These are phyloP conservation scores for Pythium angustatum DNA, from an alignment of 352 stramenopile genomes.

Conservation along the genomic window DNA sequence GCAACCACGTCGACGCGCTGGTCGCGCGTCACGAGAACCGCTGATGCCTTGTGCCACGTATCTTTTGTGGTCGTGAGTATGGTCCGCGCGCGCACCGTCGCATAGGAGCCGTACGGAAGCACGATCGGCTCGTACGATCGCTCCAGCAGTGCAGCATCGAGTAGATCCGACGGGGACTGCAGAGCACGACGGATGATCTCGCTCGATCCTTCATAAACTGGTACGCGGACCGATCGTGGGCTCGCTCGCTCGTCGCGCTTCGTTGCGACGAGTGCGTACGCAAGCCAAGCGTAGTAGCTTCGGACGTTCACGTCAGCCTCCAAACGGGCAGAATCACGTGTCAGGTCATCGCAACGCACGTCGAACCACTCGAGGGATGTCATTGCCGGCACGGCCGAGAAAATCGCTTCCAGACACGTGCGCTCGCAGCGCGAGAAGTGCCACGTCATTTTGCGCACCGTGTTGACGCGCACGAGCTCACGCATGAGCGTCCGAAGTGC, in stretches of 20 bases:
- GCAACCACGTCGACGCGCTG: slow-evolving; percentile 3
- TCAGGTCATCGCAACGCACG: slow-evolving; percentile 2
- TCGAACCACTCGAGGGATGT: background rate
- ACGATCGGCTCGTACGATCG: background rate
- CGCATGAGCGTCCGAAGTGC: background rate
- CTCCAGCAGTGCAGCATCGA: background rate
- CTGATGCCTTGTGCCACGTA: background rate
- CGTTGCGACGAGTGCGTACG: background rate
- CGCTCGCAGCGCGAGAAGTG: background rate
- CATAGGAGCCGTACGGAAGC: background rate
- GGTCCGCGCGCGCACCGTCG: background rate
- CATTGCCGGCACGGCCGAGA: slow-evolving; percentile 2
- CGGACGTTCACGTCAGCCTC: background rate
- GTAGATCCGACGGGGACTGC: background rate
- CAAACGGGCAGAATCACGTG: no score
- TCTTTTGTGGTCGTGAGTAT: background rate
- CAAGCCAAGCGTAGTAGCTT: slow-evolving; percentile 10
- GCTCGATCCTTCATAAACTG: background rate
- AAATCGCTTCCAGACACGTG: background rate
- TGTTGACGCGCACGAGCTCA: slow-evolving; percentile 1
- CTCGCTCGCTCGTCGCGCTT: background rate
- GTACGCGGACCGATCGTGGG: no score
- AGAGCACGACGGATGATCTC: background rate
- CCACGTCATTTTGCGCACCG: background rate
- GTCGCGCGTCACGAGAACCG: background rate